Conservation (phyloP, 305 asterid species). For the Rubia tinctorum region DNA sequence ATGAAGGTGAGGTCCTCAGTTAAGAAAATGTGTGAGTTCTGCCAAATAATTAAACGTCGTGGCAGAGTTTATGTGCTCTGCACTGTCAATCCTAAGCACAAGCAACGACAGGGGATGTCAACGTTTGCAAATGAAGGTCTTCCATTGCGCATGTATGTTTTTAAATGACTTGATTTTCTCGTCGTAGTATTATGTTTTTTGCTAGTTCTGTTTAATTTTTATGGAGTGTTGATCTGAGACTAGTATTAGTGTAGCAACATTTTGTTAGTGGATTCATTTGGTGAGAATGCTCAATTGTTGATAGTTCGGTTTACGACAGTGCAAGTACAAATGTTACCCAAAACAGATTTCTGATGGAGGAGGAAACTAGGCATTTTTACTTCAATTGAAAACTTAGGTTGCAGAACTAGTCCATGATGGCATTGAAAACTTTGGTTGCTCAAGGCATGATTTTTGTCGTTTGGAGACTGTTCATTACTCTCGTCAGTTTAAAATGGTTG, state of each 20-base stretch:
- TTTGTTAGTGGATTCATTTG: background rate
- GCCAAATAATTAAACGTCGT: conserved; percentile 80
- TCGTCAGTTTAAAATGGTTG: background rate
- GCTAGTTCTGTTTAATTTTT: background rate
- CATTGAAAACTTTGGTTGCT: background rate
- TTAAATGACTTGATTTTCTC: background rate
- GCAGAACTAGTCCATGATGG: background rate
- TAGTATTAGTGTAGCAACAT: too few species aligned
- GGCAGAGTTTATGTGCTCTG: conserved; percentile 88
- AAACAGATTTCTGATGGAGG: background rate
- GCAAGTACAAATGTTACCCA: background rate
- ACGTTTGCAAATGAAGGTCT: conserved; percentile 72
- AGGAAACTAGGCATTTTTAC: background rate
- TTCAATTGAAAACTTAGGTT: background rate
- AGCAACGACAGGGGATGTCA: conserved; percentile 89
- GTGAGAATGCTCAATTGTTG: too few species aligned
- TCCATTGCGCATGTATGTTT: conserved; percentile 48
- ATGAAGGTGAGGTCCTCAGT: conserved; percentile 98
- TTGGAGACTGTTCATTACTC: background rate
- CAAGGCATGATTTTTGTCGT: background rate
- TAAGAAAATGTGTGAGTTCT: conserved; percentile 89
- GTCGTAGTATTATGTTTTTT: background rate
- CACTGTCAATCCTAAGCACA: conserved; percentile 91
- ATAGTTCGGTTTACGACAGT: background rate
- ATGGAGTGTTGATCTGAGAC: background rate